phyloP scores from a whole-genome alignment of 2,329 filamentous ascomycete genomes.

The Diaporthe amygdali region DNA sequence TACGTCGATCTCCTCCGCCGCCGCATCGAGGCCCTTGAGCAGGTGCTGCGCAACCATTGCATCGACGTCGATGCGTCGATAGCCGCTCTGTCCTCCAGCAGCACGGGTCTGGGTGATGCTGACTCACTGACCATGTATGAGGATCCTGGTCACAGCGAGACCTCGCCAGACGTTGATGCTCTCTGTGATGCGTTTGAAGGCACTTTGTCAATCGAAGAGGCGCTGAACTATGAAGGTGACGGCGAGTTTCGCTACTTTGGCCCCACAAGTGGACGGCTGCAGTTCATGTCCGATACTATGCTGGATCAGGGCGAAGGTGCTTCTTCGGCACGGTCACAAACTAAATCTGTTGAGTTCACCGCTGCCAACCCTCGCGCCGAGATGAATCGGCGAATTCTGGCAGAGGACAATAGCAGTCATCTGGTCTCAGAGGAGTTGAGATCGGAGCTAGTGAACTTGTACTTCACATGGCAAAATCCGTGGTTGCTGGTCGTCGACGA shows the following conservation, averaged over 20 bases:
- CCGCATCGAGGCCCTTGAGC: background rate
- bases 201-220: background rate
- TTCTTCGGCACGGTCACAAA: background rate
- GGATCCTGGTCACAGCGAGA: background rate
- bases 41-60: background rate
- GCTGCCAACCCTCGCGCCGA: background rate
- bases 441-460: background rate
- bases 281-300: background rate
- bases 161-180: background rate
- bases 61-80: background rate
- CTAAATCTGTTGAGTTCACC: background rate
- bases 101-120: background rate
- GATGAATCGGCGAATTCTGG: background rate
- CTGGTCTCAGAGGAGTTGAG: background rate
- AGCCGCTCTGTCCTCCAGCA: background rate
- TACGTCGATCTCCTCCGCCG: background rate
- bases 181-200: background rate
- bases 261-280: background rate
- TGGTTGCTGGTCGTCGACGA: background rate
- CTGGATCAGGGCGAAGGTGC: background rate
- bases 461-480: background rate
- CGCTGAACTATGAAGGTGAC: background rate
- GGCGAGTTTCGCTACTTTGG: background rate
- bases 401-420: background rate
- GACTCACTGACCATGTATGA: background rate